Conservation (phyloP, 768 basidiomycete genomes). For the Leucogyrophana mollusca region DNA sequence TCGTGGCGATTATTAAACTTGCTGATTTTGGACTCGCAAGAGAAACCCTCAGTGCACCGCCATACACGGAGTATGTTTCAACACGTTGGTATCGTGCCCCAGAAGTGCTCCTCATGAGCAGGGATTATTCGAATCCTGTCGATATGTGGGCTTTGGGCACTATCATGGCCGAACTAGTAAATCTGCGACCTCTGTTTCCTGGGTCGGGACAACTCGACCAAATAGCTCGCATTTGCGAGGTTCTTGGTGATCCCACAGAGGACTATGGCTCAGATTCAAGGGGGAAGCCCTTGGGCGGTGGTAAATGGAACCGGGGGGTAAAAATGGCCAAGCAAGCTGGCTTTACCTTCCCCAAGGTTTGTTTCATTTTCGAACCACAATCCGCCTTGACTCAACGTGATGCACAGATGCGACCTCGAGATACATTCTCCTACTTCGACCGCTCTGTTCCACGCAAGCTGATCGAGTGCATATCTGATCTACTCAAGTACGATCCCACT, state of each 20-base stretch:
- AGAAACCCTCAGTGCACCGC: constrained; percentile 83
- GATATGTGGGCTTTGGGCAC: constrained; percentile 99
- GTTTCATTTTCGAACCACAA: constrained; percentile 19
- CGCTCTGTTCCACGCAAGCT: constrained; percentile 74
- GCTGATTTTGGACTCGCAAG: constrained; percentile 98
- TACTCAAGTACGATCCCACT: constrained; percentile 90
- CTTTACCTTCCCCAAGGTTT: constrained; percentile 87
- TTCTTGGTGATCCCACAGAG: constrained; percentile 88
- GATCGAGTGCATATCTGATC: constrained; percentile 87
- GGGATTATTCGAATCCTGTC: constrained; percentile 94
- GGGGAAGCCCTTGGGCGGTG: constrained; percentile 76
- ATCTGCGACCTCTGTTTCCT: constrained; percentile 93
- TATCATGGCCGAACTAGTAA: constrained; percentile 96
- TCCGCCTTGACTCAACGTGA: constrained; percentile 10
- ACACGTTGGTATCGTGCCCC: constrained; percentile 99
- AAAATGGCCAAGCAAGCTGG: constrained; percentile 85
- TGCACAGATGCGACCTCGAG: constrained; percentile 62
- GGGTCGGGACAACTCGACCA: constrained; percentile 93
- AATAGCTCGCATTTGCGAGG: constrained; percentile 83
- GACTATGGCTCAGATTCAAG: constrained; percentile 78
- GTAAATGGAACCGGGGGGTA: constrained; percentile 82
- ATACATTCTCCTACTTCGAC: constrained; percentile 75
- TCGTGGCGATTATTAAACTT: constrained; percentile 94
- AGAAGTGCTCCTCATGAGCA: constrained; percentile 88
- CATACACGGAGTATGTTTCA: constrained; percentile 98